phyloP scores from a whole-genome alignment of 2,329 filamentous ascomycete genomes.

The Aspergillus caelatus region DNA sequence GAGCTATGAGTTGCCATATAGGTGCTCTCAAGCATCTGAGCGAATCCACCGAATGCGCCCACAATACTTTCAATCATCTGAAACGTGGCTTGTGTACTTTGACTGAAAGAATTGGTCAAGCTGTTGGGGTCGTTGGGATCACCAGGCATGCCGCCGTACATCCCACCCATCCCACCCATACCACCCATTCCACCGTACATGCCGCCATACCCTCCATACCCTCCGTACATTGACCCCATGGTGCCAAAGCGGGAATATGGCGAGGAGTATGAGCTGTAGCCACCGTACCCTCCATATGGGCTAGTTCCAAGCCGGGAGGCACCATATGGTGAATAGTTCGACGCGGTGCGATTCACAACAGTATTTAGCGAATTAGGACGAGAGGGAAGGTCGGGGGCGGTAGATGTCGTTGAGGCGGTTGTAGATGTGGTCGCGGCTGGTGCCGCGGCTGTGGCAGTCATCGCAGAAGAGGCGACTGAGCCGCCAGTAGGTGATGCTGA shows the following conservation, averaged over 20 bases:
- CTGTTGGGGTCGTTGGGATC: constrained; percentile 89
- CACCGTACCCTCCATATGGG: constrained; percentile 51
- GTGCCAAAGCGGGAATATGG: constrained; percentile 58
- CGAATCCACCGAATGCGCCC: constrained; percentile 93
- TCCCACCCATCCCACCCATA: constrained; percentile 49
- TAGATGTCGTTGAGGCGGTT: constrained; percentile 24
- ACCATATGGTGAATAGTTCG: constrained; percentile 72
- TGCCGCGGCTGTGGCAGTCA: constrained; percentile 38
- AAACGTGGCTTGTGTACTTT: constrained; percentile 94
- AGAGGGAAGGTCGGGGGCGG: constrained; percentile 73
- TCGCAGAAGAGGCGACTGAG: constrained; percentile 35
- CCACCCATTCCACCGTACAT: constrained; percentile 53
- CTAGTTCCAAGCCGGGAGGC: constrained; percentile 59
- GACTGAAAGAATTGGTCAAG: constrained; percentile 91
- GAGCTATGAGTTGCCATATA: constrained; percentile 99
- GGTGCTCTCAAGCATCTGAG: constrained; percentile 98
- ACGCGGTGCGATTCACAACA: constrained; percentile 84
- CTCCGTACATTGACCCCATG: constrained; percentile 45
- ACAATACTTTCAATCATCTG: constrained; percentile 98
- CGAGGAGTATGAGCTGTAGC: constrained; percentile 57
- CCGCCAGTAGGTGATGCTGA: constrained; percentile 27
- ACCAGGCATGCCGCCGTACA: constrained; percentile 53
- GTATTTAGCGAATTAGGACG: constrained; percentile 77
- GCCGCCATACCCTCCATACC: constrained; percentile 49
- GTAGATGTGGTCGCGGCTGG: constrained; percentile 48